Evolutionary conservation across 345 rosid genomes (phyloP).

Genomic region (Mallotus nudiflorus): DNA sequence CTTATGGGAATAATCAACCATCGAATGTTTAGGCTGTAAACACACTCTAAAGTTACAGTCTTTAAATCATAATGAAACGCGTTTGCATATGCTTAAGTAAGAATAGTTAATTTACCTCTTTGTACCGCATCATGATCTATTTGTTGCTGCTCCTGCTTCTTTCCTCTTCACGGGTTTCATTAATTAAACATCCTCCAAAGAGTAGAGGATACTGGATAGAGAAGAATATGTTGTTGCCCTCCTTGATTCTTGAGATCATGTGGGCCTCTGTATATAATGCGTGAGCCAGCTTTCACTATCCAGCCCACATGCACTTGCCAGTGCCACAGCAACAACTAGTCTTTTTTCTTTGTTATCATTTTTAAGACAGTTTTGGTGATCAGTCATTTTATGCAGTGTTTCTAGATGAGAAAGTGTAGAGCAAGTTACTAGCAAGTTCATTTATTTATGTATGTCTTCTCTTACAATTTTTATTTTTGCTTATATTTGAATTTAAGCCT

Average conservation of each 20-base stretch:
- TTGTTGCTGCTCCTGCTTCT: conserved; percentile 4
- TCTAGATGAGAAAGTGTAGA: too few relatives aligned
- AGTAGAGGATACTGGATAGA: too few relatives aligned
- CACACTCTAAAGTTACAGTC: background rate
- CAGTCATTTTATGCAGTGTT: too few relatives aligned
- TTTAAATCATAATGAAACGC: background rate
- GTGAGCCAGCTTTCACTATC: background rate
- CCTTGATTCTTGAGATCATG: background rate
- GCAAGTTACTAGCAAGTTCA: too few relatives aligned
- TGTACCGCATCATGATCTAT: conserved; percentile 28
- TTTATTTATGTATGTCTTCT: too few relatives aligned
- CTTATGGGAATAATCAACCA: background rate
- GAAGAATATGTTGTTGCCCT: background rate
- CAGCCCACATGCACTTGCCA: background rate
- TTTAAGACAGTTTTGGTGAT: too few relatives aligned
- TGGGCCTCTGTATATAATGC: background rate
- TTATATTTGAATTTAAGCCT: too few relatives aligned
- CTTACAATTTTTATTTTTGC: too few relatives aligned
- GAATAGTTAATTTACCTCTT: conserved; percentile 22
- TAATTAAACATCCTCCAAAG: background rate
- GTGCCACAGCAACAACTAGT: background rate
- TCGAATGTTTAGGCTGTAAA: too few relatives aligned
- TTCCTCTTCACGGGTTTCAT: conserved; percentile 6
- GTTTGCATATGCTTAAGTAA: too few relatives aligned
- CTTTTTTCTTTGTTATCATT: too few relatives aligned